Evolutionary conservation across 768 basidiomycete species (phyloP), one percentile per base, ranked within the genome.

Genomic region (Psilocybe tampanensis): DNA sequence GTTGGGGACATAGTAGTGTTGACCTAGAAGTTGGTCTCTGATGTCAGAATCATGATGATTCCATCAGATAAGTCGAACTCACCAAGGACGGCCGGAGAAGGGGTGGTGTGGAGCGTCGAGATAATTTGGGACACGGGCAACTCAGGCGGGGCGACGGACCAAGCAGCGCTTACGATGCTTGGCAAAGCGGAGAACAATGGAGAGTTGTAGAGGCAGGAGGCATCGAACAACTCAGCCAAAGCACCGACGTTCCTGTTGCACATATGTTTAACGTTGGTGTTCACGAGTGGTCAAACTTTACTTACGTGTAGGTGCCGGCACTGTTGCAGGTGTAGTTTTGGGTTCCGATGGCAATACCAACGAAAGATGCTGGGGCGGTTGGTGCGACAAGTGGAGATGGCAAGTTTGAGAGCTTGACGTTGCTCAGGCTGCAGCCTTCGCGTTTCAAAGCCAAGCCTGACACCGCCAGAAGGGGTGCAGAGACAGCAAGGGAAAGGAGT

Each of bases 1-100:
- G 68, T 80, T 80, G 7, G 72, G 67, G 43, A 83, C 73, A 60
- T 82, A 86, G 72, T 80, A 85, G 62, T 86, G 83, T 58, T 85
- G 76, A 17, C 70, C 70, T 69, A 32, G 15, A 32, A 29, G 22
- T 22, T n/a, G n/a, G n/a, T n/a, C n/a, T n/a, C n/a, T n/a, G n/a
- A 1, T 19, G 21, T 18, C 21, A n/a, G 51, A 21, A 2, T 29
- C 21, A 3, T 41, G 15, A 17, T 19, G 17, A 18, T 22, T 17
- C 39, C 12, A 24, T 24, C 22, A 4, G 15, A n/a, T n/a, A 11
- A 42, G 2, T 15, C 6, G 8, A 17, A 23, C 63, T 48, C 54
- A 70, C 76, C 76, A 29, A 80, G 72, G 39, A 75, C 65, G 8
- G 43, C 47, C 29, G 64, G 53, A 2, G 58, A 52, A 11, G 61